Conservation (phyloP, 352 stramenopile genomes). For the Globisporangium rhizosaccharum region DNA sequence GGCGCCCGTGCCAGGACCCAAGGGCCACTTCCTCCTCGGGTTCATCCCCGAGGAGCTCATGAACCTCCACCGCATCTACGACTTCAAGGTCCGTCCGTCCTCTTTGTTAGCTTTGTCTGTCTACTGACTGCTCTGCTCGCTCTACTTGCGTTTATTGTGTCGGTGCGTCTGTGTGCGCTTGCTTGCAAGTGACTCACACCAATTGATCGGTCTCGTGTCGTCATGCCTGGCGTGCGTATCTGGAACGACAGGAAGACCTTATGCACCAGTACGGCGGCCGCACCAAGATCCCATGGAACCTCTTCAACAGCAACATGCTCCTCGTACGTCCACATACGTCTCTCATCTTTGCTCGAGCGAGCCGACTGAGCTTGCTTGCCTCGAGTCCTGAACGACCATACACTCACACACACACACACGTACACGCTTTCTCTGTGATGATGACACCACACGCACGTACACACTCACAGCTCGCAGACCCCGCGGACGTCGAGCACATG, state of each 20-base stretch:
- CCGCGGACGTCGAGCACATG: conserved; percentile 55
- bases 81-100: conserved; percentile 2
- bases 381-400: no score
- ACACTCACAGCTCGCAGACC: conserved; percentile 29
- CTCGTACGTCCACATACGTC: neutral
- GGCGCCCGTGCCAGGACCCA: conserved; percentile 9
- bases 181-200: no score
- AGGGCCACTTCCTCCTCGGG: conserved; percentile 5
- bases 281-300: conserved; percentile 62
- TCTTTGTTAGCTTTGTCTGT: no score
- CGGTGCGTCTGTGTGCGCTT: no score
- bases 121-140: no score
- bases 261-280: conserved; percentile 32
- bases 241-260: conserved; percentile 22
- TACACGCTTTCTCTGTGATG: neutral
- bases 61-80: conserved; percentile 12
- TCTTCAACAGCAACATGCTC: conserved; percentile 22
- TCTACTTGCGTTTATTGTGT: neutral
- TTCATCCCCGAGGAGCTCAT: conserved; percentile 1
- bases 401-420: neutral
- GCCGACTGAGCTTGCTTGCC: no score
- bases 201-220: no score
- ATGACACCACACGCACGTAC: neutral
- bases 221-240: neutral
- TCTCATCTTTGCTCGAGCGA: neutral